phyloP scores from a whole-genome alignment of 192 early-diverging fungal species.

The Mycoemilia scoparia region DNA sequence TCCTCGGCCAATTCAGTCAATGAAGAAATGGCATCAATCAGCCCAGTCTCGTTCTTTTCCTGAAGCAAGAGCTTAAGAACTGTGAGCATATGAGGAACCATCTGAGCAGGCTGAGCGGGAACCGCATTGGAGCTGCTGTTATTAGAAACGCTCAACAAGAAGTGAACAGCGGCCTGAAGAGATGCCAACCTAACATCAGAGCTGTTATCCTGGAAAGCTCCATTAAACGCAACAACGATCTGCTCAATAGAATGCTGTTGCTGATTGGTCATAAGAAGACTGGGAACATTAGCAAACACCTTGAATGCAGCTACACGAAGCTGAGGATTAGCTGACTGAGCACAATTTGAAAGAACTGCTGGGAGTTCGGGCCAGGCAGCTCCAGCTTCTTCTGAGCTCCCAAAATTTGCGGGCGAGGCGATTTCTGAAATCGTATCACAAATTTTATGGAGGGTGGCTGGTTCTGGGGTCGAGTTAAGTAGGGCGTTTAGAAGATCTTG shows the following conservation, averaged over 20 bases:
- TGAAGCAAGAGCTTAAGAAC: conserved; percentile 51
- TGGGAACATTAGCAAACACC: too few species aligned
- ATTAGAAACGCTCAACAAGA: conserved; percentile 49
- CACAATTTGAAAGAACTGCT: conserved; percentile 60
- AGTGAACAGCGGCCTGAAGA: conserved; percentile 57
- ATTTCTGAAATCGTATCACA: conserved; percentile 89
- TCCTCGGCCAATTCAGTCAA: conserved; percentile 76
- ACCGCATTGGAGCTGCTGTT: conserved; percentile 33
- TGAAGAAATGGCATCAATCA: conserved; percentile 53
- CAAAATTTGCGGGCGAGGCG: too few species aligned
- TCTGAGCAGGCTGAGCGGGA: conserved; percentile 17
- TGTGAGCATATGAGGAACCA: conserved; percentile 69
- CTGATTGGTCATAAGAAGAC: too few species aligned
- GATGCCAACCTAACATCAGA: conserved; percentile 52
- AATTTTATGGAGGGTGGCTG: conserved; percentile 78
- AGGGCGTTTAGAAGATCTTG: conserved; percentile 61
- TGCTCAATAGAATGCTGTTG: too few species aligned
- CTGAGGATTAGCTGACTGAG: conserved; percentile 49
- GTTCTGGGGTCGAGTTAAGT: conserved; percentile 46
- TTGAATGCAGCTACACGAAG: conserved; percentile 80
- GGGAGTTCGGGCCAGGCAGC: conserved; percentile 69
- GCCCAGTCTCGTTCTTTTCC: conserved; percentile 49
- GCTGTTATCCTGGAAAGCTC: conserved; percentile 50
- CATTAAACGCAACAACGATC: conserved; percentile 51
- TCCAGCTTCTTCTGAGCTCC: not conserved